Evolutionary conservation across 75 land plant genomes (phyloP).

Genomic region (Picea glauca): DNA sequence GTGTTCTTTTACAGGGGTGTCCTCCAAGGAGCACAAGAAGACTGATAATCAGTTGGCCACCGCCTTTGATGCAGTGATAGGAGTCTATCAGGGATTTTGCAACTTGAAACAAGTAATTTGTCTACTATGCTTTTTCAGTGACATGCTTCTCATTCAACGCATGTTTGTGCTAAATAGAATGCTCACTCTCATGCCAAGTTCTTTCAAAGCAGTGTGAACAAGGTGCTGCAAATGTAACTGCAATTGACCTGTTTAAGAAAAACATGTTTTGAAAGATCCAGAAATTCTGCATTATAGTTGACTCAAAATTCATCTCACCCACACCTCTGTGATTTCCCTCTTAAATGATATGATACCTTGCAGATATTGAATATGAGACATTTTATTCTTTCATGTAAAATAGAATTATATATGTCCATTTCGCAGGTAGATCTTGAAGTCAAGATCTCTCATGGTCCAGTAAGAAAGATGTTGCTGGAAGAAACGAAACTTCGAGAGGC

Average conservation of each 20-base stretch:
- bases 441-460: constrained; percentile 46
- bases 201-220: background rate
- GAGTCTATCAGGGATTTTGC: constrained; percentile 74
- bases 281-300: background rate
- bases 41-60: constrained; percentile 30
- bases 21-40: background rate
- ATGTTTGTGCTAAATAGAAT: constrained; percentile 6
- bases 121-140: background rate
- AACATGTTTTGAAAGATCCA: background rate
- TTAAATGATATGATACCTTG: background rate
- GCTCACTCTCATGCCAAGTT: background rate
- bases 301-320: background rate
- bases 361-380: background rate
- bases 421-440: constrained; percentile 66
- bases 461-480: constrained; percentile 39
- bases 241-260: background rate
- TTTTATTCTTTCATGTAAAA: background rate
- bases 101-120: constrained; percentile 57
- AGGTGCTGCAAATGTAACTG: background rate
- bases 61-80: constrained; percentile 51
- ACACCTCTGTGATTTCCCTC: background rate
- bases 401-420: background rate
- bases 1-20: background rate
- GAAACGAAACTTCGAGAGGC: constrained; percentile 40
- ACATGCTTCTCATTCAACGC: background rate